phyloP scores from a whole-genome alignment of 768 basidiomycete genomes.

The Pleurotus platypus region DNA sequence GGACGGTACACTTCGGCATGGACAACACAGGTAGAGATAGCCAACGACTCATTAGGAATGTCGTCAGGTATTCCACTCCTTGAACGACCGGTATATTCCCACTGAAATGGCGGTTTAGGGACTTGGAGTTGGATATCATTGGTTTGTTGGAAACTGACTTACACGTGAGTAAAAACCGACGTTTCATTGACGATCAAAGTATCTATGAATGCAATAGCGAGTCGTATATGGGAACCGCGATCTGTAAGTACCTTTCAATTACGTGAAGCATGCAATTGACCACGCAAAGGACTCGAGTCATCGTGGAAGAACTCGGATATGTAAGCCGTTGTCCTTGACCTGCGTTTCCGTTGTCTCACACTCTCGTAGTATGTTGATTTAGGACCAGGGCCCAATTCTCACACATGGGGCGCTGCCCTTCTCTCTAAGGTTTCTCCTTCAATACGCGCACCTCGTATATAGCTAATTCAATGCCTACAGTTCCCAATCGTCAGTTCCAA shows the following conservation, averaged over 20 bases:
- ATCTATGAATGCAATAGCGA: slow-evolving; percentile 33
- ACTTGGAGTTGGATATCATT: slow-evolving; percentile 83
- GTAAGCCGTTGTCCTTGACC: slow-evolving; percentile 37
- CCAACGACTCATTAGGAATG: slow-evolving; percentile 59
- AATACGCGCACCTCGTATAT: neutral
- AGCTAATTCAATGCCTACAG: slow-evolving; percentile 26
- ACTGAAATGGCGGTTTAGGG: slow-evolving; percentile 31
- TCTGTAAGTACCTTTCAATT: slow-evolving; percentile 40
- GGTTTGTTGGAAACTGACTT: slow-evolving; percentile 86
- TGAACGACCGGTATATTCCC: neutral
- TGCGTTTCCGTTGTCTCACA: neutral
- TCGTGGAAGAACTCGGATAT: slow-evolving; percentile 76
- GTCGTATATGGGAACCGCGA: slow-evolving; percentile 84
- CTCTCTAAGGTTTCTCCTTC: slow-evolving; percentile 60
- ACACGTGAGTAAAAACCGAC: slow-evolving; percentile 49
- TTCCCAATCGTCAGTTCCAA: slow-evolving; percentile 86
- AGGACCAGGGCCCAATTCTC: slow-evolving; percentile 83
- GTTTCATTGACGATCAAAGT: neutral
- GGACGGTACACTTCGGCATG: slow-evolving; percentile 89
- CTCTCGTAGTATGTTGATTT: slow-evolving; percentile 72
- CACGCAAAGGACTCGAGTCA: slow-evolving; percentile 60
- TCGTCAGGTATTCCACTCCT: slow-evolving; percentile 27
- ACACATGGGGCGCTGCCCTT: slow-evolving; percentile 86
- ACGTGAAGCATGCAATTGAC: neutral
- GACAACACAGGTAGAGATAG: slow-evolving; percentile 75